These are phyloP conservation scores for Leccinum pallidistipes DNA, from an alignment of 1,284 basidiomycete species.

Conservation along the genomic window DNA sequence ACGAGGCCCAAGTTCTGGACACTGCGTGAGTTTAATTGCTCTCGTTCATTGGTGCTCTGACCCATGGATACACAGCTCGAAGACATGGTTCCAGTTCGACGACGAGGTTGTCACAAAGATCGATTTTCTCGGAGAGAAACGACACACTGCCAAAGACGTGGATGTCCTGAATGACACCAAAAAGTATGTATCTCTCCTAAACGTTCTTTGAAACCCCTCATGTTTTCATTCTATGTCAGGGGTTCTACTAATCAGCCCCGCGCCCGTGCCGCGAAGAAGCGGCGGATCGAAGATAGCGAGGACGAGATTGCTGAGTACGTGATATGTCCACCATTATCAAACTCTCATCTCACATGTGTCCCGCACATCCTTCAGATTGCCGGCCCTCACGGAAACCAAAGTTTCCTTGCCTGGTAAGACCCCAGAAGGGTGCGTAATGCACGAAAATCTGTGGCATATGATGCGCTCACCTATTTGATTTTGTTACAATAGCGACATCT, in stretches of 20 bases:
- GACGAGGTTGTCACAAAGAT: slow-evolving; percentile 77
- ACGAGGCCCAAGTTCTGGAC: slow-evolving; percentile 87
- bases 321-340: slow-evolving; percentile 21
- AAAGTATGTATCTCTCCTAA: slow-evolving; percentile 24
- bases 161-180: slow-evolving; percentile 32
- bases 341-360: slow-evolving; percentile 17
- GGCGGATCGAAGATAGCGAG: slow-evolving; percentile 61
- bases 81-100: slow-evolving; percentile 88
- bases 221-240: slow-evolving; percentile 16
- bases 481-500: slow-evolving; percentile 32
- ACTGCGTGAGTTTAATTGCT: slow-evolving; percentile 50
- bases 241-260: slow-evolving; percentile 25
- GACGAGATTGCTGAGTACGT: slow-evolving; percentile 51
- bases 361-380: slow-evolving; percentile 23
- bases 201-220: slow-evolving; percentile 2
- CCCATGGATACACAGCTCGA: slow-evolving; percentile 43
- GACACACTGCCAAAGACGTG: slow-evolving; percentile 30
- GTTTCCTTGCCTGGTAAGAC: slow-evolving; percentile 28
- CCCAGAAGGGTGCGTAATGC: slow-evolving; percentile 28
- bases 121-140: slow-evolving; percentile 49
- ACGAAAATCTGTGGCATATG: slow-evolving; percentile 6
- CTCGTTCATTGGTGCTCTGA: slow-evolving; percentile 5
- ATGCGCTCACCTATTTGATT: slow-evolving; percentile 26
- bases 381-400: slow-evolving; percentile 19
- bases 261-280: slow-evolving; percentile 32